Percentiles rank a stretch among this genome's conserved stretches.
Evolutionary conservation across 768 basidiomycete genomes (phyloP).

Genomic region (Mycena metata): DNA sequence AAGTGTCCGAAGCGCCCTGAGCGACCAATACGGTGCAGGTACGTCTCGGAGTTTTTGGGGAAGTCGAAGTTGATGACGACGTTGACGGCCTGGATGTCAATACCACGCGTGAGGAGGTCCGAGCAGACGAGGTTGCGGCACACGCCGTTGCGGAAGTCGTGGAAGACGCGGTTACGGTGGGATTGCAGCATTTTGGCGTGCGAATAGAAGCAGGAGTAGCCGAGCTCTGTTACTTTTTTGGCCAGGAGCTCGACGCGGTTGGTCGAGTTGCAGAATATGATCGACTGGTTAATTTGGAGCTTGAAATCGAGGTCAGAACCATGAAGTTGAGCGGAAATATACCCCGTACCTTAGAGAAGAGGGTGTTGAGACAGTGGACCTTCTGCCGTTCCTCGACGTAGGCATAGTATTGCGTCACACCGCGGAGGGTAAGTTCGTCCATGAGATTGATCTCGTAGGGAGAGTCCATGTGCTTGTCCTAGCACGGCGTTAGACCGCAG

Average conservation of each 20-base stretch:
- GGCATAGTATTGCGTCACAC: slow-evolving; percentile 99
- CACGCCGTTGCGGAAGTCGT: slow-evolving; percentile 98
- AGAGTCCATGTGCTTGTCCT: slow-evolving; percentile 97
- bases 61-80: slow-evolving; percentile 99
- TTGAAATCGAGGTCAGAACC: slow-evolving; percentile 48
- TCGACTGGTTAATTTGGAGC: slow-evolving; percentile 99
- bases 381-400: slow-evolving; percentile 99
- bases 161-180: slow-evolving; percentile 99
- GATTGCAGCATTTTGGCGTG: slow-evolving; percentile 99
- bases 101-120: slow-evolving; percentile 97
- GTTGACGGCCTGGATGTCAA: slow-evolving; percentile 99
- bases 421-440: slow-evolving; percentile 98
- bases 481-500: slow-evolving; percentile 23
- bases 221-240: slow-evolving; percentile 99
- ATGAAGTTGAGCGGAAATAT: neutral
- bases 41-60: slow-evolving; percentile 98
- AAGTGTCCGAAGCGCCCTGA: slow-evolving; percentile 98
- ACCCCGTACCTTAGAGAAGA: slow-evolving; percentile 91
- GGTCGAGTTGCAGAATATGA: slow-evolving; percentile 99
- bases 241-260: slow-evolving; percentile 99
- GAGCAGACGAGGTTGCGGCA: slow-evolving; percentile 99
- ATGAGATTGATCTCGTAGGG: slow-evolving; percentile 99
- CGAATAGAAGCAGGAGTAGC: slow-evolving; percentile 99
- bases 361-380: slow-evolving; percentile 98
- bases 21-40: slow-evolving; percentile 98